A percentile compares a stretch with the other conserved stretches of the same genome.
Evolutionary conservation across 2,329 filamentous ascomycete genomes (phyloP).

Genomic region (Colletotrichum scovillei): DNA sequence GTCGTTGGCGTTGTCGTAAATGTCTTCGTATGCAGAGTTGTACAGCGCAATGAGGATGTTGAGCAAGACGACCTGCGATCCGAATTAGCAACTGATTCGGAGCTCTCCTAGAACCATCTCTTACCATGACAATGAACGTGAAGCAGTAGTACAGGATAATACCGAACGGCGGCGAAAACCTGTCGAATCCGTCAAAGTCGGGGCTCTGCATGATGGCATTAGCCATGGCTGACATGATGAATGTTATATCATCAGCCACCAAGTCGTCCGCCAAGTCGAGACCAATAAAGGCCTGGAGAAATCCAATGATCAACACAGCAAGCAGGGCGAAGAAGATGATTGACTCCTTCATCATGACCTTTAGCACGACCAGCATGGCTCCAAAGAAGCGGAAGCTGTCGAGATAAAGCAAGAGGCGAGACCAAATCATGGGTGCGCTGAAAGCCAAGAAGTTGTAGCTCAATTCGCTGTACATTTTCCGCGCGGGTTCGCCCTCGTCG

Average conservation of each 20-base stretch:
- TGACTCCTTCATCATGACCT: constrained; percentile 94
- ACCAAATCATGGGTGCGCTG: constrained; percentile 97
- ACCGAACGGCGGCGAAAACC: constrained; percentile 92
- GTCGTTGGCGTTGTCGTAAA: constrained; percentile 92
- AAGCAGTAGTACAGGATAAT: constrained; percentile 97
- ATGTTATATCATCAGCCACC: constrained; percentile 73
- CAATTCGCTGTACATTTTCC: constrained; percentile 77
- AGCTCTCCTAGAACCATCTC: constrained; percentile 31
- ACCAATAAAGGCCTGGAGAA: constrained; percentile 94
- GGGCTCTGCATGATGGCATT: constrained; percentile 93
- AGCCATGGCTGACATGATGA: constrained; percentile 84
- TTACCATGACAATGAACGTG: constrained; percentile 95
- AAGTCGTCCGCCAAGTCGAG: constrained; percentile 86
- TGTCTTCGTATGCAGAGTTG: constrained; percentile 95
- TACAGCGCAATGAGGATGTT: constrained; percentile 98
- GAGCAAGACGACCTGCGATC: constrained; percentile 73
- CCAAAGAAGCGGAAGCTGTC: constrained; percentile 97
- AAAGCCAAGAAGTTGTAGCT: constrained; percentile 97
- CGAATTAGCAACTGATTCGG: background rate
- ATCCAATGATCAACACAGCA: constrained; percentile 83
- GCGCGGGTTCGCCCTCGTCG: constrained; percentile 58
- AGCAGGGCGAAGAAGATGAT: constrained; percentile 96
- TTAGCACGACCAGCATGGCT: constrained; percentile 96
- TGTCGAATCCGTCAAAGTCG: constrained; percentile 88
- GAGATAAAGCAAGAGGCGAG: constrained; percentile 88